A percentile compares a stretch with the other conserved stretches of the same genome.
Evolutionary conservation across 768 basidiomycete genomes (phyloP).

Genomic region (Lentinula detonsa): DNA sequence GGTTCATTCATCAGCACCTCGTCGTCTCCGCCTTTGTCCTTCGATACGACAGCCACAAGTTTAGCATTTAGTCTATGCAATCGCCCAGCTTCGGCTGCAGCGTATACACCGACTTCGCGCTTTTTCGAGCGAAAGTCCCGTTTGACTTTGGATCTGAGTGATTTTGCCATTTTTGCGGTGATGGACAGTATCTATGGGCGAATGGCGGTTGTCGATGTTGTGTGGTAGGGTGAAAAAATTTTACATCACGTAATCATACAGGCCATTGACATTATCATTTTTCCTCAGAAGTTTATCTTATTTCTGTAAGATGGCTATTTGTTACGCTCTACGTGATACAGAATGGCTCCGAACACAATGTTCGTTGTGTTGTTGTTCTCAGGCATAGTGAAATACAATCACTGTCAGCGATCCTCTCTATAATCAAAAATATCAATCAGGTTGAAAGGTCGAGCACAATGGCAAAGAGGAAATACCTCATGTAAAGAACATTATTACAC

Average conservation of each 20-base stretch:
- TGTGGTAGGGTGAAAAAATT: background rate
- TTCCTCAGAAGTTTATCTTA: no score
- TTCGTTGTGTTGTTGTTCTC: no score
- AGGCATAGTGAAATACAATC: no score
- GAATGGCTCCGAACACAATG: no score
- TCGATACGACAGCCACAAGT: constrained; percentile 43
- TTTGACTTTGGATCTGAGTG: constrained; percentile 75
- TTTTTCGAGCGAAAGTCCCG: constrained; percentile 74
- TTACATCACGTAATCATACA: background rate
- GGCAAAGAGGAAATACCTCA: constrained; percentile 57
- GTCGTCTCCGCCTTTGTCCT: constrained; percentile 29
- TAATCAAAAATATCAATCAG: constrained; percentile 18
- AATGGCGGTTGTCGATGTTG: constrained; percentile 10
- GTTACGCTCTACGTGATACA: no score
- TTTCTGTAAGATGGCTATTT: no score
- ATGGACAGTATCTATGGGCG: constrained; percentile 9
- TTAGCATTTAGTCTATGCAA: constrained; percentile 66
- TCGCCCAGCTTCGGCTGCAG: constrained; percentile 72
- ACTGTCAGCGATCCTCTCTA: constrained; percentile 60
- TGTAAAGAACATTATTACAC: constrained; percentile 95
- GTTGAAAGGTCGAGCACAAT: background rate
- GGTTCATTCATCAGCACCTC: constrained; percentile 22
- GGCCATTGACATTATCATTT: no score
- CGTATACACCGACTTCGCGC: constrained; percentile 68
- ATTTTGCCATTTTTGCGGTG: constrained; percentile 65